Conservation (phyloP, 1,284 basidiomycete genomes). For the Ceratobasidium sp. region DNA sequence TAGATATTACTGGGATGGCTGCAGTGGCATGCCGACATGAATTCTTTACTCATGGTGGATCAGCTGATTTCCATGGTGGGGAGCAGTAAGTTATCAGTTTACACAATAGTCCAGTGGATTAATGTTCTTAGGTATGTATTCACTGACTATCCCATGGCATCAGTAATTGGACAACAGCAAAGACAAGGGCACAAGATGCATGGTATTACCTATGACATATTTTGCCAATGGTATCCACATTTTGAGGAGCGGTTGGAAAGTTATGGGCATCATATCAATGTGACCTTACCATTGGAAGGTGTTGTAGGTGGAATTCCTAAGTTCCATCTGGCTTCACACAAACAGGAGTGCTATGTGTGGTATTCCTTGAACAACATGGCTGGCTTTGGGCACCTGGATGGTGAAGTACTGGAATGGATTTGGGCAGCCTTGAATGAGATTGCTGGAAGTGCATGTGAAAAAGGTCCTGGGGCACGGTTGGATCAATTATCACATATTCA, state of each 20-base stretch:
- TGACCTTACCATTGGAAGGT: background rate
- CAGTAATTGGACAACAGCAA: background rate
- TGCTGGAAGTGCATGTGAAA: conserved; percentile 1
- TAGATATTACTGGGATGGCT: background rate
- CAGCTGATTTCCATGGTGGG: background rate
- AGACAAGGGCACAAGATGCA: background rate
- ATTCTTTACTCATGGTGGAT: background rate
- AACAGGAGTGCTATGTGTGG: background rate
- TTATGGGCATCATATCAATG: background rate
- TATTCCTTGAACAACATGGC: background rate
- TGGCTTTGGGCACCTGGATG: background rate
- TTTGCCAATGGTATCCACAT: conserved; percentile 6
- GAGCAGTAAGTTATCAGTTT: background rate
- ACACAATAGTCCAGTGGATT: background rate
- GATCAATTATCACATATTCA: background rate
- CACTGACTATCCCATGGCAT: conserved; percentile 7
- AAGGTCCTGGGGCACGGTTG: background rate
- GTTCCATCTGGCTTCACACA: background rate
- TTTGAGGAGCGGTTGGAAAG: background rate
- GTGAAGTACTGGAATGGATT: background rate
- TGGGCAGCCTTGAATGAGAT: conserved; percentile 10
- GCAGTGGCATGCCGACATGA: conserved; percentile 7
- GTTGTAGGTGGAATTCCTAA: background rate
- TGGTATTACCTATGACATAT: conserved; percentile 17
- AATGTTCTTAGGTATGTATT: background rate